Evolutionary conservation across 495 filamentous ascomycete species (phyloP), one percentile per base, ranked within the genome.

Genomic region (Tetracladium marchalianum): DNA sequence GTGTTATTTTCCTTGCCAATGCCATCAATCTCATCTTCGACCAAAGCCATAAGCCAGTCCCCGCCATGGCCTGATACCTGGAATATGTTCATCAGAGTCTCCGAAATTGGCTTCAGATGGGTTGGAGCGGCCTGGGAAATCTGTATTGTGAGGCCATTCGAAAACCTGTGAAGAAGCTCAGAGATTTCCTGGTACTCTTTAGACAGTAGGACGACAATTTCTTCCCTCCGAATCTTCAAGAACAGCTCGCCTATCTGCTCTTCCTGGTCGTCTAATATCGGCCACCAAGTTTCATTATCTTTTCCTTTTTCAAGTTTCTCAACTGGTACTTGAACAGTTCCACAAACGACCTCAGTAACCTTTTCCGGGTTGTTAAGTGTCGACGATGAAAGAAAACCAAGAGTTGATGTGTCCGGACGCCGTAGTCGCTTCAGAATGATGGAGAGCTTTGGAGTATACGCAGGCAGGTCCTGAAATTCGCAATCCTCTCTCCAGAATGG

Each of bases 401-500:
- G 56, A 8, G 43, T 47, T n/a, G 56, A 50, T 18, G 53, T 16
- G 15, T 44, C 47, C 40, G 58, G 44, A 11, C 65, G 66, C 43
- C 80, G 73, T n/a, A 81, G 61, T 52, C 73, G 78, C 61, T 95
- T 98, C 40, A 98, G 63, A 1, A 90, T 69, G 42, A 98, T 72
- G n/a, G 82, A 85, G 8, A 85, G 75, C 56, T 78, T 85, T 8
- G 85, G 89, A 33, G 93, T 60, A 8, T 85, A 74, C 0, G 86
- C 72, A 2, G 92, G 88, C 12, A 98, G 71, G 63, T 96, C 90
- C 35, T 69, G 66, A 57, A 96, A 95, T 39, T 84, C 78, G 54
- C 87, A 90, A 35, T 90, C 88, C 67, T 97, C 92, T 24, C 89
- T 74, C 92, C 93, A 99, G 53, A 97, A 95, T 0, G 89, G 92